Percentiles rank a stretch among this genome's conserved stretches.
These are phyloP conservation scores for Hamamelis virginiana DNA, from an alignment of 164 flowering plant genomes.

Conservation along the genomic window DNA sequence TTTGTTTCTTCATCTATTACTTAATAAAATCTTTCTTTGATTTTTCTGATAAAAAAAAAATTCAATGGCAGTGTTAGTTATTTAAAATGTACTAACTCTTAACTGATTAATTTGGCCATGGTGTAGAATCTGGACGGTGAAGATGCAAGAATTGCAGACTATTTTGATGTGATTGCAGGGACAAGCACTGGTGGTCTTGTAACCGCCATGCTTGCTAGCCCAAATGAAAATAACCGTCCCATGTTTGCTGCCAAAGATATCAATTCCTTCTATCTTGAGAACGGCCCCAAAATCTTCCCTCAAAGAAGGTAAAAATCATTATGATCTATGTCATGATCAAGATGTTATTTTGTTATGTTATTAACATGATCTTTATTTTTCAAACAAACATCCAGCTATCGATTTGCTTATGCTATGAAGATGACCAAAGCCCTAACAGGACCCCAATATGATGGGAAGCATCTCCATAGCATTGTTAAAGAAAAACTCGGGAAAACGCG, in stretches of 20 bases:
- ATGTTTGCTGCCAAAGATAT: constrained; percentile 30
- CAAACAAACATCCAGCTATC: constrained; percentile 10
- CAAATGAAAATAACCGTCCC: constrained; percentile 27
- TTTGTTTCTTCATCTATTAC: no score
- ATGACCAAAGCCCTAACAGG: constrained; percentile 12
- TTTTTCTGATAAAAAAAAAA: no score
- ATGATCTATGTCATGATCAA: not conserved
- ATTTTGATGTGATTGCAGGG: constrained; percentile 30
- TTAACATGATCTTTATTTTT: not conserved
- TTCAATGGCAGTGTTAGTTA: not conserved
- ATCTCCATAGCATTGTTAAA: constrained; percentile 16
- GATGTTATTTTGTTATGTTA: not conserved
- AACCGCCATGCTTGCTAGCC: constrained; percentile 35
- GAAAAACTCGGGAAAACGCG: constrained; percentile 7
- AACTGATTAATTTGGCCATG: not conserved
- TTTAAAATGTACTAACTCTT: not conserved
- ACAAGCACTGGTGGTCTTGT: constrained; percentile 37
- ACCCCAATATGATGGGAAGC: constrained; percentile 29
- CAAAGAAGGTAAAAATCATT: constrained; percentile 15
- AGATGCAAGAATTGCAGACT: constrained; percentile 32
- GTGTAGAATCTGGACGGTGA: constrained; percentile 25
- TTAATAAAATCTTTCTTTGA: no score
- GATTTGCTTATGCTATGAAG: not conserved
- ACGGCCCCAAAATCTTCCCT: constrained; percentile 31
- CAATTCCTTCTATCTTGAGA: constrained; percentile 22